Evolutionary conservation across 176 grass and related monocot genomes (phyloP).

Genomic region (Chrysopogon serrulatus): DNA sequence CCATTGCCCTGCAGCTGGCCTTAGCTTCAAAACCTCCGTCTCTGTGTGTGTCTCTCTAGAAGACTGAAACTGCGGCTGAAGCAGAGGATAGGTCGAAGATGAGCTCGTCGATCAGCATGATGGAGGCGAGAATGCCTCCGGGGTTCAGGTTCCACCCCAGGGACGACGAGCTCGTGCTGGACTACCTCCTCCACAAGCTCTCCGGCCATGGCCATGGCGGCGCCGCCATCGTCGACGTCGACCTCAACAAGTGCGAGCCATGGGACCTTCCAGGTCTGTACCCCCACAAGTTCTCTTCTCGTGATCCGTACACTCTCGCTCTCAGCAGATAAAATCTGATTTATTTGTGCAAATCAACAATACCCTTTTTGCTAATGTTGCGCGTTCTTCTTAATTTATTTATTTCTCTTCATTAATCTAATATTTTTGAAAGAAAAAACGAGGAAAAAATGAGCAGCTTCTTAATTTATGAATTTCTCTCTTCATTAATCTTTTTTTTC

Average conservation of each 20-base stretch:
- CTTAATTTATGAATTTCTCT: no score
- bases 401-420: no score
- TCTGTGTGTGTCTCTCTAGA: neutral
- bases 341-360: neutral
- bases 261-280: conserved; percentile 70
- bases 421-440: neutral
- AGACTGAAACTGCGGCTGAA: no score
- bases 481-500: no score
- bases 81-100: neutral
- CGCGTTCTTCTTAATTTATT: neutral
- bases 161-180: conserved; percentile 80
- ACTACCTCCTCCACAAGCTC: conserved; percentile 72
- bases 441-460: neutral
- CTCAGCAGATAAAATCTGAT: neutral
- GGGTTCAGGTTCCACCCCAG: conserved; percentile 93
- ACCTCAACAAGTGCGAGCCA: conserved; percentile 86
- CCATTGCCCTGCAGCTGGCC: neutral
- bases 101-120: conserved; percentile 62
- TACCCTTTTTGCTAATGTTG: no score
- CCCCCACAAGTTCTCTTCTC: neutral
- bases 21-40: neutral
- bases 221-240: conserved; percentile 53
- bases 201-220: neutral
- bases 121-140: conserved; percentile 79
- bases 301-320: neutral